Evolutionary conservation across 768 basidiomycete genomes (phyloP).

Genomic region (Tylopilus sp.): DNA sequence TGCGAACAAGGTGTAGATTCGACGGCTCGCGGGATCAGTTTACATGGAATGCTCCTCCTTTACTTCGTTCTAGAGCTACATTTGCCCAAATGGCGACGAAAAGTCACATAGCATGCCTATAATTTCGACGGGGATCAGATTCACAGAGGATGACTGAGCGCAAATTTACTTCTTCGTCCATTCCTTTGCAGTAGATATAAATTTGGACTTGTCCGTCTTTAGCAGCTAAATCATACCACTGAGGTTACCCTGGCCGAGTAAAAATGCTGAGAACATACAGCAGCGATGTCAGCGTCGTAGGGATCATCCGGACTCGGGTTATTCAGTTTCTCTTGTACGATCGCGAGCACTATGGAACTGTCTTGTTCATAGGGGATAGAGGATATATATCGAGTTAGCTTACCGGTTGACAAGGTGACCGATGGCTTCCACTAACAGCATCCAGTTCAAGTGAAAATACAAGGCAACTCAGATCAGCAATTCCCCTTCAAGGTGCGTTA

Average conservation of each 20-base stretch:
- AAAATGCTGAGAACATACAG: conserved; percentile 43
- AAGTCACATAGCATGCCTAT: conserved; percentile 23
- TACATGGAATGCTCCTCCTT: not conserved
- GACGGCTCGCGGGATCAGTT: conserved; percentile 3
- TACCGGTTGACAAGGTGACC: conserved; percentile 68
- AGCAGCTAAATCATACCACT: conserved; percentile 46
- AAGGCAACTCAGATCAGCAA: conserved; percentile 6
- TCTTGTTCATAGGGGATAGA: conserved; percentile 1
- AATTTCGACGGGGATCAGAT: conserved; percentile 1
- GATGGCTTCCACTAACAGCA: conserved; percentile 77
- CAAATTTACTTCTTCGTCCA: conserved; percentile 66
- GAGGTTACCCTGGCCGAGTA: not conserved
- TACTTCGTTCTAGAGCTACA: conserved; percentile 12
- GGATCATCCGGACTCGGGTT: conserved; percentile 88
- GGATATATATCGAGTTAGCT: conserved; percentile 13
- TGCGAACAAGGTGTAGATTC: conserved; percentile 8
- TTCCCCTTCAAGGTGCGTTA: not conserved
- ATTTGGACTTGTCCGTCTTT: conserved; percentile 75
- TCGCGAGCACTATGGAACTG: conserved; percentile 54
- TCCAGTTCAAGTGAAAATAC: conserved; percentile 6
- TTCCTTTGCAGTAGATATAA: conserved; percentile 63
- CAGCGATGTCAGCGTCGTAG: conserved; percentile 84
- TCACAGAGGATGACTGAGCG: not conserved
- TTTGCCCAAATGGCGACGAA: not conserved
- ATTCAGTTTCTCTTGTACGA: conserved; percentile 82